phyloP scores from a whole-genome alignment of 805 yeast species.

The Kodamaea sagamina region DNA sequence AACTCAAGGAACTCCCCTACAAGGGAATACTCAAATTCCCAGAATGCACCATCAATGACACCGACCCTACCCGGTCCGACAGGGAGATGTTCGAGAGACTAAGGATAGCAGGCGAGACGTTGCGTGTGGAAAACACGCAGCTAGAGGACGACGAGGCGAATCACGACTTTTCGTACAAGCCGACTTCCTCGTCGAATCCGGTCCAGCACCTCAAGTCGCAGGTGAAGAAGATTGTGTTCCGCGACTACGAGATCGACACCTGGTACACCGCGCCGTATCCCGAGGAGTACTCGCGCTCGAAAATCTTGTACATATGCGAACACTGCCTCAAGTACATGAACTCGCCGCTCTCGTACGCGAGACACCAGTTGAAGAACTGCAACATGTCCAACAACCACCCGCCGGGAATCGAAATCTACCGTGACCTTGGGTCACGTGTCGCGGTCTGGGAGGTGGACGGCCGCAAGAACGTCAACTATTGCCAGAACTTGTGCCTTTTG shows the following conservation, averaged over 20 bases:
- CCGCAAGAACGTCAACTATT: conserved; percentile 72
- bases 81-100: conserved; percentile 48
- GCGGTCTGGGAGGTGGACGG: conserved; percentile 69
- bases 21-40: conserved; percentile 62
- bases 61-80: conserved; percentile 60
- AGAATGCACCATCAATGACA: conserved; percentile 59
- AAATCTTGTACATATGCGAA: conserved; percentile 75
- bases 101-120: conserved; percentile 39
- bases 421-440: conserved; percentile 31
- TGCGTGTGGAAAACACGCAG: conserved; percentile 28
- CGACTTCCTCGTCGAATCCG: conserved; percentile 1
- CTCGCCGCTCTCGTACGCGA: conserved; percentile 60
- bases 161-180: background rate
- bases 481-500: conserved; percentile 86
- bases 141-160: conserved; percentile 1
- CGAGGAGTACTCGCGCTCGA: conserved; percentile 68
- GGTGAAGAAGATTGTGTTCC: conserved; percentile 67
- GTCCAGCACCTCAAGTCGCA: conserved; percentile 31
- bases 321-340: conserved; percentile 78
- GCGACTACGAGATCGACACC: conserved; percentile 74
- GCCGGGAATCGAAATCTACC: conserved; percentile 51
- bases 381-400: conserved; percentile 58
- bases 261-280: conserved; percentile 97
- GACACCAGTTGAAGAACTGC: conserved; percentile 77
- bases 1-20: conserved; percentile 56